Base-by-base conservation (phyloP, 768 basidiomycete species). In the Lactifluus rugatus region DNA sequence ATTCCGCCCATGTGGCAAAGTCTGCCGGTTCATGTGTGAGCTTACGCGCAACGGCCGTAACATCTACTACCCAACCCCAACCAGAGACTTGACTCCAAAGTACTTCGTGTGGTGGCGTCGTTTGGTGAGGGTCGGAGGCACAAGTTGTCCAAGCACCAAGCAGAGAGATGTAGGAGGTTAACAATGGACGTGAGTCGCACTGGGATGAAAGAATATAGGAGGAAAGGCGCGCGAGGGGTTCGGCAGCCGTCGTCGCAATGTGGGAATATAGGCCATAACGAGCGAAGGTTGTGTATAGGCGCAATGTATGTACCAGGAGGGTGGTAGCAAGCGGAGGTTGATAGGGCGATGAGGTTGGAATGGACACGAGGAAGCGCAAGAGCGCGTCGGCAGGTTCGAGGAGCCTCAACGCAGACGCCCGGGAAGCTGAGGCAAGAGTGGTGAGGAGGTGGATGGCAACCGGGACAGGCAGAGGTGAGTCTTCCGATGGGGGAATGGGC, bases 71-170 rank as follows among this genome's bases (percentile, higher is more conserved):
- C 89, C 92, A 95, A 0, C 76, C 81, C 83, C 87, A 89, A 2
- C 81, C 83, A n/a, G 75, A 71, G 10, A 95, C 74, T 66, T 93
- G 90, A 55, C 85, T 89, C 94, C 95, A 98, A 9, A 87, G 71
- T 49, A 97, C 82, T 53, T 89, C 91, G 70, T 98, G 95, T 8
- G 76, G 77, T 0, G 92, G 92, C 2, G 83, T 87, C 7, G 92
- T 94, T 54, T 78, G 76, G 67, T 98, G 95, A 6, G 95, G 94
- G 66, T 98, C 88, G n/a, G 82, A 79, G 0, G 93, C 91, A 64
- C 90, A 94, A 3, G 80, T 74, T 6, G 76, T 85, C 93, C 93
- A 97, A 0, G 76, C 73, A 58, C 81, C 80, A 2, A 91, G 63
- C 9, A 92, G 71, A 10, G 72, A 70, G 5, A 79, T 71, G 80